These are phyloP conservation scores for Naganishia vaughanmartiniae DNA, from an alignment of 768 basidiomycete species.

Conservation along the genomic window DNA sequence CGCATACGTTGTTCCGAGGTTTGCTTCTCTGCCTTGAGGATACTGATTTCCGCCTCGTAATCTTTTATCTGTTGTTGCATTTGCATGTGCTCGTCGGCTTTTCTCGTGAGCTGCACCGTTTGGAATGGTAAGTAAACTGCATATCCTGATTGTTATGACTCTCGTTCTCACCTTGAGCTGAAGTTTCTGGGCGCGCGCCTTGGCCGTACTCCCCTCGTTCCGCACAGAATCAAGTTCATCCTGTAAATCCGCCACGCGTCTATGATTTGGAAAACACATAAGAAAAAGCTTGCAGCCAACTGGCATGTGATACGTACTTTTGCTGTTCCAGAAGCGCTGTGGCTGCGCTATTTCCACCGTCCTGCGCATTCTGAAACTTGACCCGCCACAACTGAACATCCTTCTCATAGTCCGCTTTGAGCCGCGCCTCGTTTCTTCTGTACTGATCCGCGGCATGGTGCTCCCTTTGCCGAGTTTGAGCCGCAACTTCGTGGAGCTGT, in stretches of 20 bases:
- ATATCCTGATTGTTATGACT: background rate
- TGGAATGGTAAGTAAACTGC: too few relatives aligned
- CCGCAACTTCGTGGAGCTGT: background rate
- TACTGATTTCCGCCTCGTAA: background rate
- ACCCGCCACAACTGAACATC: slow-evolving; percentile 1
- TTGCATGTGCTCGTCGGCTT: background rate
- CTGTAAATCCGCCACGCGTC: background rate
- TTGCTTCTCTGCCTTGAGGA: slow-evolving; percentile 5
- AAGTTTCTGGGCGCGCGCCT: slow-evolving; percentile 1
- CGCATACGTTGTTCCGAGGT: slow-evolving; percentile 8
- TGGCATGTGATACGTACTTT: background rate
- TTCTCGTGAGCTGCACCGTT: background rate
- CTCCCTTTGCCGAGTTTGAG: background rate
- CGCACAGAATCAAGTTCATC: background rate
- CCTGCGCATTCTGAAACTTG: slow-evolving; percentile 16
- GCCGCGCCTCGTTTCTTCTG: background rate
- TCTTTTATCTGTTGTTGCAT: background rate
- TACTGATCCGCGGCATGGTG: background rate
- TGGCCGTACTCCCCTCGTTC: background rate
- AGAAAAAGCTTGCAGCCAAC: too few relatives aligned
- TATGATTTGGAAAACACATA: background rate
- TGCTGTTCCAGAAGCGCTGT: background rate
- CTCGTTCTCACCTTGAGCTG: slow-evolving; percentile 2
- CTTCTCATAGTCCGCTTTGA: background rate
- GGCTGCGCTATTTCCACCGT: slow-evolving; percentile 3